A percentile compares a stretch with the other conserved stretches of the same genome.
phyloP scores from a whole-genome alignment of 2,329 filamentous ascomycete species.

The Samsoniella hepiali region DNA sequence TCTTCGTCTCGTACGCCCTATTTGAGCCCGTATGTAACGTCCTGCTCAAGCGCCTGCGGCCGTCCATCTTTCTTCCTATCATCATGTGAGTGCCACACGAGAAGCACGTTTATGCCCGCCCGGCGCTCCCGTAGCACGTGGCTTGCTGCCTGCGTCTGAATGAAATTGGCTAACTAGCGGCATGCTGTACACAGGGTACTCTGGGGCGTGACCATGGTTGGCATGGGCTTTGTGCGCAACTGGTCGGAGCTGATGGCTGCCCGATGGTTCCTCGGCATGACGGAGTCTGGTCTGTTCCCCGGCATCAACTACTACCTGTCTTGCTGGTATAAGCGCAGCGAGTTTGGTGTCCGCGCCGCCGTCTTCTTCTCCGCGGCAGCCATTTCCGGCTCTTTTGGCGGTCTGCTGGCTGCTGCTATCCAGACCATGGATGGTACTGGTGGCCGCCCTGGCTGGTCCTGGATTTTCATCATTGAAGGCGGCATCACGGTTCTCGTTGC shows the following conservation, averaged over 20 bases:
- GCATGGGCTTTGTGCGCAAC: constrained; percentile 64
- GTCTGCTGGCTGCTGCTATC: constrained; percentile 69
- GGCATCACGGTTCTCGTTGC: constrained; percentile 67
- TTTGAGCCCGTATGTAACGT: constrained; percentile 79
- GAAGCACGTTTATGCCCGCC: constrained; percentile 5
- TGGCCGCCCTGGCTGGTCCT: constrained; percentile 56
- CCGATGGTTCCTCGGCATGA: constrained; percentile 68
- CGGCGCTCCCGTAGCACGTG: constrained; percentile 2
- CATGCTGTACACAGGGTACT: constrained; percentile 41
- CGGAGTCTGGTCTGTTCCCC: constrained; percentile 73
- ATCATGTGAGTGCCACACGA: constrained; percentile 64
- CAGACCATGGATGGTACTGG: constrained; percentile 64
- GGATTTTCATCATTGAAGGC: constrained; percentile 70
- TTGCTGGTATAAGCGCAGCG: constrained; percentile 78
- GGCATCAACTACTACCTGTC: constrained; percentile 77
- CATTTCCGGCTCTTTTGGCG: constrained; percentile 73
- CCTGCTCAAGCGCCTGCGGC: constrained; percentile 70
- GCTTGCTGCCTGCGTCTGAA: not conserved
- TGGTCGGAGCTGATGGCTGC: constrained; percentile 64
- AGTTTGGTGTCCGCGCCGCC: constrained; percentile 76
- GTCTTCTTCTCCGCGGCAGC: constrained; percentile 84
- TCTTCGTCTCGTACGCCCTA: constrained; percentile 80
- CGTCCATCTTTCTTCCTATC: constrained; percentile 73
- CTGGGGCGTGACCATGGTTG: constrained; percentile 68
- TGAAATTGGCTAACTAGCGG: not conserved